Base-by-base conservation (phyloP, 1,139 yeast genomes). In the Magnusiomyces paraingens region DNA sequence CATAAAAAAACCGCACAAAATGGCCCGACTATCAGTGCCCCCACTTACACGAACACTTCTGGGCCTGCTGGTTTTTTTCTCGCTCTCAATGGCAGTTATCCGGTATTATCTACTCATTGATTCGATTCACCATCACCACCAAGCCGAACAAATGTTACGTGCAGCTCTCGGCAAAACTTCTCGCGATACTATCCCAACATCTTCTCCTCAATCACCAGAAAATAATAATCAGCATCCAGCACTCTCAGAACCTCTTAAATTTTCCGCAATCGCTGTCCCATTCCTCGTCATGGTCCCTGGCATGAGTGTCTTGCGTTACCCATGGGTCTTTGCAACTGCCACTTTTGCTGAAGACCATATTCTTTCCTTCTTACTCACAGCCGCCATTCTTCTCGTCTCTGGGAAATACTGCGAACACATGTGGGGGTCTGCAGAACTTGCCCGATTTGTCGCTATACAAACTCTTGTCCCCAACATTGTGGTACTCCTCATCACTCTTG, bases 321-420 rank as follows among this genome's bases (percentile, higher is more conserved):
- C 96, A 3, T 86, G 95, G 91, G 88, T 88, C 1, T 62, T 88
- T 14, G 63, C 83, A 41, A 79, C 87, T 1, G 76, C 94, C 0
- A 77, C 88, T 15, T 86, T 87, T 67, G 82, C 88, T 1, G 96
- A 89, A 64, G 76, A 78, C 36, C 73, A 81, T 17, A 52, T 84
- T 1, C 62, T 82, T 57, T 75, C 81, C 42, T 78, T 82, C 56
- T 14, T 79, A 3, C 57, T 80, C 3, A 79, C 88, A 0, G 65
- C 77, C 8, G 59, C 73, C 1, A 73, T 84, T 8, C 67, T 87
- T 54, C 73, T 74, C 42, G 72, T 81, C 50, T 83, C 88, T 26
- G 80, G 81, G 14, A 65, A 76, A 41, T 79, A 76, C 59, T 73
- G 77, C 50, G 83, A 79, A 59, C 71, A 75, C 50, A 72, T 75